A percentile compares a stretch with the other conserved stretches of the same genome.
Conservation (phyloP, 495 filamentous ascomycete genomes). For the Usnea hakonensis region DNA sequence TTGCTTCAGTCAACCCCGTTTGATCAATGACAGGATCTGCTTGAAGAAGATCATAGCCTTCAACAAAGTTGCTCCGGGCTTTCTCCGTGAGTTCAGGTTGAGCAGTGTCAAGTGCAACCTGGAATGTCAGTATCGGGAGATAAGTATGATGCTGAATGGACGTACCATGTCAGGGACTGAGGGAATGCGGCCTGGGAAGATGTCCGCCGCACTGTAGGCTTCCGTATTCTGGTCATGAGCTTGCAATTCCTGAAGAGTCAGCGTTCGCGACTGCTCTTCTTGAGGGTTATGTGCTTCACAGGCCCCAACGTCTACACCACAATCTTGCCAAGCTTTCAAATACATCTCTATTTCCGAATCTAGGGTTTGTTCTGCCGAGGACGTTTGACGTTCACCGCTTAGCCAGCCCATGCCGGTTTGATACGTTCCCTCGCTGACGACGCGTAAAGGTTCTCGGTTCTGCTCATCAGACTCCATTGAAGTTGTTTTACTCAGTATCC, state of each 20-base stretch:
- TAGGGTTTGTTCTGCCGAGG: conserved; percentile 16
- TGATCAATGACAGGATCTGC: conserved; percentile 38
- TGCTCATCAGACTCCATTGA: conserved; percentile 58
- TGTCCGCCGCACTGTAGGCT: conserved; percentile 21
- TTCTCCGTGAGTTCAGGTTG: conserved; percentile 52
- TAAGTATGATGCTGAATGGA: neutral
- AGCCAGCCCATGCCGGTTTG: conserved; percentile 69
- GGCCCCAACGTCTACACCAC: conserved; percentile 35
- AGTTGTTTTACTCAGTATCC: conserved; percentile 75
- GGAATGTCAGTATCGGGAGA: neutral
- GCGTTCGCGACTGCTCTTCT: neutral
- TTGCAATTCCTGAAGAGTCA: neutral
- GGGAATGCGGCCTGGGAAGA: conserved; percentile 11
- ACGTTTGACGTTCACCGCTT: conserved; percentile 43
- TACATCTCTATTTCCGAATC: conserved; percentile 46
- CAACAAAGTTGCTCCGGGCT: conserved; percentile 53
- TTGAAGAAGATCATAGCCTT: conserved; percentile 55
- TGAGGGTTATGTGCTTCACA: conserved; percentile 1
- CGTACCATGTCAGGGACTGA: conserved; percentile 1
- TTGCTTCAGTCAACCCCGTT: conserved; percentile 29
- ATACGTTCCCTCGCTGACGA: conserved; percentile 79
- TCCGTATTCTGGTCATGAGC: conserved; percentile 16
- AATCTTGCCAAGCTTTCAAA: conserved; percentile 47
- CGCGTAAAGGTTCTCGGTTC: conserved; percentile 58
- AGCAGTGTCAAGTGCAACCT: conserved; percentile 48